Percentiles rank a stretch among this genome's conserved stretches.
These are phyloP conservation scores for Plasmopara halstedii DNA, from an alignment of 352 stramenopile genomes.

Conservation along the genomic window DNA sequence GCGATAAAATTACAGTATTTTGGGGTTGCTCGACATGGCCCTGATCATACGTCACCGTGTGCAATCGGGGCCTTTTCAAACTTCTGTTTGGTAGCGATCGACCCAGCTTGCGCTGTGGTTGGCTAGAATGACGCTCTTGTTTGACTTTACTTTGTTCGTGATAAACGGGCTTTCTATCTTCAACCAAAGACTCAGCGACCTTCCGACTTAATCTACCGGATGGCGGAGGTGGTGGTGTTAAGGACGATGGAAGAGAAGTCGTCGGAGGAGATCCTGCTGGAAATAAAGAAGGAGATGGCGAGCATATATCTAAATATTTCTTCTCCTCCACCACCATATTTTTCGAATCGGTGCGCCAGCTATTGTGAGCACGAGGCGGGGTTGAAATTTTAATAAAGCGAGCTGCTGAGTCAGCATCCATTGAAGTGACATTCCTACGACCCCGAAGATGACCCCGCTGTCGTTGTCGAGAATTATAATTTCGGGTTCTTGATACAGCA, in stretches of 20 bases:
- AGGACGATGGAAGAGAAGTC: conserved; percentile 19
- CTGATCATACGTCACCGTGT: conserved; percentile 6
- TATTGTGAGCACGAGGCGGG: conserved; percentile 12
- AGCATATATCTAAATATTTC: conserved; percentile 9
- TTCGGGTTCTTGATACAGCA: conserved; percentile 9
- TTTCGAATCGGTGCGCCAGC: conserved; percentile 5
- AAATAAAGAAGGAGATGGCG: conserved; percentile 9
- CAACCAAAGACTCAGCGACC: conserved; percentile 5
- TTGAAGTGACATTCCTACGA: conserved; percentile 9
- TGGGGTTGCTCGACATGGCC: conserved; percentile 3
- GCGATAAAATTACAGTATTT: conserved; percentile 16
- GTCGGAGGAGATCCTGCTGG: conserved; percentile 11
- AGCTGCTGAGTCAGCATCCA: conserved; percentile 16
- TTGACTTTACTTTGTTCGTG: conserved; percentile 7
- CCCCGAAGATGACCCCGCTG: conserved; percentile 12
- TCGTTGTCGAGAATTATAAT: conserved; percentile 13
- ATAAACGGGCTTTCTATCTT: conserved; percentile 5
- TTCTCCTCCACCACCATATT: conserved; percentile 13
- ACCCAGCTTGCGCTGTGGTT: conserved; percentile 19
- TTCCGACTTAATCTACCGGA: background rate
- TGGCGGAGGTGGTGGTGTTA: conserved; percentile 19
- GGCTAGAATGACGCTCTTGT: conserved; percentile 6
- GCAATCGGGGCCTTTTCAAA: conserved; percentile 5
- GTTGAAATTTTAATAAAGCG: conserved; percentile 6
- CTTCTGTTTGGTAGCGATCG: conserved; percentile 10